A percentile compares a stretch with the other conserved stretches of the same genome.
These are phyloP conservation scores for Calonectria ilicicola DNA, from an alignment of 2,329 filamentous ascomycete genomes.

Conservation along the genomic window DNA sequence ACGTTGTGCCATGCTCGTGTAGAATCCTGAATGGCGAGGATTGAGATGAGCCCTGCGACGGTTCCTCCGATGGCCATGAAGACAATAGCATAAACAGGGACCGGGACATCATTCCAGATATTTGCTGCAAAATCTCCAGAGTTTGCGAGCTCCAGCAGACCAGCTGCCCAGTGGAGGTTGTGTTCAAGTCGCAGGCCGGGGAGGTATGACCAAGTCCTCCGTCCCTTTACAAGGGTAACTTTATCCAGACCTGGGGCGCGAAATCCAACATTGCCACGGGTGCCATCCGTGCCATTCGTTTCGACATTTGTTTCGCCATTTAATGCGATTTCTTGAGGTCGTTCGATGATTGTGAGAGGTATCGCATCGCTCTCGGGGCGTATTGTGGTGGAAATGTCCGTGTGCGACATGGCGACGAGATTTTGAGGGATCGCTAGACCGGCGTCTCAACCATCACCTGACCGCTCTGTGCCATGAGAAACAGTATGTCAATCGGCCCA, in stretches of 20 bases:
- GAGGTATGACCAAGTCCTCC: slow-evolving; percentile 21
- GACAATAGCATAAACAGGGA: slow-evolving; percentile 59
- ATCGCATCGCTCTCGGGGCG: background rate
- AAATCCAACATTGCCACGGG: too few species aligned
- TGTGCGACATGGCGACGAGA: background rate
- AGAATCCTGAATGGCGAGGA: slow-evolving; percentile 60
- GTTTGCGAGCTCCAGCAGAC: slow-evolving; percentile 67
- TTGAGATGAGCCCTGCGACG: slow-evolving; percentile 56
- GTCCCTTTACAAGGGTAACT: slow-evolving; percentile 28
- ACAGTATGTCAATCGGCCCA: background rate
- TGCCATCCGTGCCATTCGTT: background rate
- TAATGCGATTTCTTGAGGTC: background rate
- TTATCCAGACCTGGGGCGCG: slow-evolving; percentile 19
- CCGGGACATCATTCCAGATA: slow-evolving; percentile 65
- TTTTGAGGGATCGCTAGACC: background rate
- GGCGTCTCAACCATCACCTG: background rate
- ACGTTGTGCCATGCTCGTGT: slow-evolving; percentile 59
- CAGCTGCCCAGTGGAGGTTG: slow-evolving; percentile 51
- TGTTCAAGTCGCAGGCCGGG: slow-evolving; percentile 40
- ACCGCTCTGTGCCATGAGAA: background rate
- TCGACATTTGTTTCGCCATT: background rate
- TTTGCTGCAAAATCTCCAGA: slow-evolving; percentile 69
- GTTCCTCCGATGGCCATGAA: slow-evolving; percentile 66
- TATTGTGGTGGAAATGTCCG: background rate
- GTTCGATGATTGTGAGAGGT: background rate